Conservation (phyloP, 2,329 filamentous ascomycete species). For the Beauveria medogensis region DNA sequence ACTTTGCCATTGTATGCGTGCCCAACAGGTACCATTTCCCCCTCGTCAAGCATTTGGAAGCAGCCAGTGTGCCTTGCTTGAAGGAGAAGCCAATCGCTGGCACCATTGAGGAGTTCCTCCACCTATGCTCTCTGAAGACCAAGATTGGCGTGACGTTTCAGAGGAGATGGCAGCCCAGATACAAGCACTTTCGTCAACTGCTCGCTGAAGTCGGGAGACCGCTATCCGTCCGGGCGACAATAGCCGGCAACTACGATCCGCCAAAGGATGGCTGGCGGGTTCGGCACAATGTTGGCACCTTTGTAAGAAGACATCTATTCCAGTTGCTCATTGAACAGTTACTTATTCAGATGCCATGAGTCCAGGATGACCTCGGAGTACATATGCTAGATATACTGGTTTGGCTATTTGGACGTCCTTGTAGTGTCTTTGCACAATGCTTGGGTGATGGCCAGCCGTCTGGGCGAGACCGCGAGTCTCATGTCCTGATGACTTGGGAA, state of each 20-base stretch:
- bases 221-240: neutral
- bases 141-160: conserved; percentile 2
- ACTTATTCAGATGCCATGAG: neutral
- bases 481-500: neutral
- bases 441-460: neutral
- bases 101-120: neutral
- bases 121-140: neutral
- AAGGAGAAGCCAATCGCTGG: conserved; percentile 3
- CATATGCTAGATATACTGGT: conserved; percentile 3
- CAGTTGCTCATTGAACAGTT: neutral
- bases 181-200: neutral
- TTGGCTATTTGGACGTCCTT: conserved; percentile 4
- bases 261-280: conserved; percentile 2
- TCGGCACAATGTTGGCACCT: neutral
- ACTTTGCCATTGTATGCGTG: neutral
- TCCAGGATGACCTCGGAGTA: conserved; percentile 3
- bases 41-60: neutral
- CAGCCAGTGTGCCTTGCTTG: neutral
- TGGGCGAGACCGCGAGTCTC: conserved; percentile 1
- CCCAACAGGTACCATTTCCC: neutral
- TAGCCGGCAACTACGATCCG: neutral
- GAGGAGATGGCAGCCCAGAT: conserved; percentile 2
- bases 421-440: neutral
- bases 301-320: neutral
- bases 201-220: neutral